A percentile compares a stretch with the other conserved stretches of the same genome.
Conservation (phyloP, 148 eudicot species). For the Dysphania ambrosioides region DNA sequence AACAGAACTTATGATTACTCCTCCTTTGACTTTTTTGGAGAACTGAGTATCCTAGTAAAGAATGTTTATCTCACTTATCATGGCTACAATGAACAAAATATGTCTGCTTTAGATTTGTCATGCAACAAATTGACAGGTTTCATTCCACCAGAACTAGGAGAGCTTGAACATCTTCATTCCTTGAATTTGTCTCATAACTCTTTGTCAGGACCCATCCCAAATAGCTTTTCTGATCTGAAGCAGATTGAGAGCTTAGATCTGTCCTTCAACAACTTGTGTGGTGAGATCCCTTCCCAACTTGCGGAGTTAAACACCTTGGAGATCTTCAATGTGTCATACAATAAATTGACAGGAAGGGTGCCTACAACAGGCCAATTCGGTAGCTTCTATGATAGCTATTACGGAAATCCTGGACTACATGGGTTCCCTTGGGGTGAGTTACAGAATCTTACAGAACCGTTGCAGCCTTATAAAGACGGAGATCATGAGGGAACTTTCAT, state of each 20-base stretch:
- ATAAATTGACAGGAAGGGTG: slow-evolving; percentile 1
- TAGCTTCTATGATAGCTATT: slow-evolving; percentile 8
- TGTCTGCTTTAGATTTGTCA: not conserved
- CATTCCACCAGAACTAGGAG: not conserved
- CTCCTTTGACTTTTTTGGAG: no score
- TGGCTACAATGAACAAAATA: not conserved
- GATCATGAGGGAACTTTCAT: not conserved
- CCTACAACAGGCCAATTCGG: slow-evolving; percentile 8
- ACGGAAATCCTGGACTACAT: not conserved
- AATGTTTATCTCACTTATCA: not conserved
- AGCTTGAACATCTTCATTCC: not conserved
- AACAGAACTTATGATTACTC: no score
- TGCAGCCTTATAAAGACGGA: not conserved
- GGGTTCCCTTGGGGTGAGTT: not conserved
- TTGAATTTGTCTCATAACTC: not conserved
- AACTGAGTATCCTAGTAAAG: not conserved
- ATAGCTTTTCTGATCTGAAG: not conserved
- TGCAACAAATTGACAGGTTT: not conserved
- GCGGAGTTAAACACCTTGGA: not conserved
- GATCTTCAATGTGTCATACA: slow-evolving; percentile 13
- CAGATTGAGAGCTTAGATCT: no score
- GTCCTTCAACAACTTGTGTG: not conserved
- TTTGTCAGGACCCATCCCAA: not conserved
- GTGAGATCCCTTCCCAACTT: not conserved
- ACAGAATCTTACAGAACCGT: not conserved